Percentiles rank a stretch among this genome's conserved stretches.
Evolutionary conservation across 1,284 basidiomycete species (phyloP).

Genomic region (Boletus sp.): DNA sequence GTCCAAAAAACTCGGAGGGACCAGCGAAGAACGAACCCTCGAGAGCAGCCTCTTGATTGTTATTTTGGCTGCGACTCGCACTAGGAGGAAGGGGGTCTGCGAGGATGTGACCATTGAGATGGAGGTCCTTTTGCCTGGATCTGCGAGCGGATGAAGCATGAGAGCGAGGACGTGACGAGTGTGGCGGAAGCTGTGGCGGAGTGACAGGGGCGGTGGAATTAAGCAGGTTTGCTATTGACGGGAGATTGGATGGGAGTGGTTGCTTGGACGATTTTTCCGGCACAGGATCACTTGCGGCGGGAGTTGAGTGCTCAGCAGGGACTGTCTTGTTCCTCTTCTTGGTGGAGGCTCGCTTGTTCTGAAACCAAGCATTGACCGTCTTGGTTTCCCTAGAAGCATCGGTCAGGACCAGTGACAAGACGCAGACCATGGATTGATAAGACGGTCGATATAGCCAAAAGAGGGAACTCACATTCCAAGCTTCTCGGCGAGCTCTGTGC

Average conservation of each 20-base stretch:
- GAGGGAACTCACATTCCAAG: constrained; percentile 63
- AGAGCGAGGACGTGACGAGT: constrained; percentile 28
- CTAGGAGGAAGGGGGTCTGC: constrained; percentile 19
- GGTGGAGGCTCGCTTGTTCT: constrained; percentile 76
- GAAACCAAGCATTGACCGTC: constrained; percentile 80
- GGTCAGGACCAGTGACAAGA: constrained; percentile 12
- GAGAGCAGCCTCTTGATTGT: constrained; percentile 20
- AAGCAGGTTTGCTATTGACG: constrained; percentile 44
- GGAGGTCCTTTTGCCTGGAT: constrained; percentile 32
- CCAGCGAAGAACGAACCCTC: constrained; percentile 33
- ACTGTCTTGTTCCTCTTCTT: constrained; percentile 60
- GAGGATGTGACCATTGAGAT: constrained; percentile 30
- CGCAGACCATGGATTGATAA: constrained; percentile 22
- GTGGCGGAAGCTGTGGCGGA: constrained; percentile 31
- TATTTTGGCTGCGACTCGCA: constrained; percentile 9
- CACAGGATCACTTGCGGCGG: constrained; percentile 10
- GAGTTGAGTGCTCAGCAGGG: constrained; percentile 9
- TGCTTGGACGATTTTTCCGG: constrained; percentile 25
- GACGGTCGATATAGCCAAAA: constrained; percentile 26
- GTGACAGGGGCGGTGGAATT: constrained; percentile 36
- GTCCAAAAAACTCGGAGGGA: constrained; percentile 29
- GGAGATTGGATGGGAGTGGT: constrained; percentile 30
- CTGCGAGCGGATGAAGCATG: constrained; percentile 34
- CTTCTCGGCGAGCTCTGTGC: constrained; percentile 60
- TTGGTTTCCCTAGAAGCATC: constrained; percentile 61